These are phyloP conservation scores for Fistulinella cinereoalba DNA, from an alignment of 1,284 basidiomycete species.

Conservation along the genomic window DNA sequence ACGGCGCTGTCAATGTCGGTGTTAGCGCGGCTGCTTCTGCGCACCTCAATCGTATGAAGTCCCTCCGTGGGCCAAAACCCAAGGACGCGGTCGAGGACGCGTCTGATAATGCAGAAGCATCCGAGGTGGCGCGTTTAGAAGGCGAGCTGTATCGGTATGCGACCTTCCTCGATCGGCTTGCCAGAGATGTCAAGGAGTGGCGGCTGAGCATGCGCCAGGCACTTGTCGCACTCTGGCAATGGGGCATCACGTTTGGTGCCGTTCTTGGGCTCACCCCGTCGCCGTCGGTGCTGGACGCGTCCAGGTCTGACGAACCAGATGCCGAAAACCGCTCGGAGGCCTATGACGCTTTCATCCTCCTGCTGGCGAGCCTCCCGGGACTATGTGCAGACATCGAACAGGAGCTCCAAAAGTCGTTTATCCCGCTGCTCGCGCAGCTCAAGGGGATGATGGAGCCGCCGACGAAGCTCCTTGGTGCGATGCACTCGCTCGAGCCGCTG, in stretches of 20 bases:
- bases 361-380: slow-evolving; percentile 55
- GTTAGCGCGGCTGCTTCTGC: slow-evolving; percentile 55
- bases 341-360: slow-evolving; percentile 65
- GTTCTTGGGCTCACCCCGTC: slow-evolving; percentile 62
- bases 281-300: slow-evolving; percentile 26
- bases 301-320: slow-evolving; percentile 18
- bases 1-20: slow-evolving; percentile 28
- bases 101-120: slow-evolving; percentile 45
- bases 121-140: slow-evolving; percentile 53
- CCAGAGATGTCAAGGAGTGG: slow-evolving; percentile 61
- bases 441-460: slow-evolving; percentile 58
- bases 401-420: slow-evolving; percentile 48
- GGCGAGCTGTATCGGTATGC: slow-evolving; percentile 52
- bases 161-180: slow-evolving; percentile 56
- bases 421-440: slow-evolving; percentile 55
- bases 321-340: slow-evolving; percentile 49
- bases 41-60: slow-evolving; percentile 59
- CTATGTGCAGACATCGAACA: slow-evolving; percentile 53
- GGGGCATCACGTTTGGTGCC: slow-evolving; percentile 62
- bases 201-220: slow-evolving; percentile 39
- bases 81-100: slow-evolving; percentile 29
- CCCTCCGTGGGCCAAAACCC: slow-evolving; percentile 33
- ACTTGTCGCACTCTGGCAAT: slow-evolving; percentile 43
- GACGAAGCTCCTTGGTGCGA: slow-evolving; percentile 60
- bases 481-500: slow-evolving; percentile 66